phyloP scores from a whole-genome alignment of 2,329 filamentous ascomycete genomes.

The Zymoseptoria pseudotritici region DNA sequence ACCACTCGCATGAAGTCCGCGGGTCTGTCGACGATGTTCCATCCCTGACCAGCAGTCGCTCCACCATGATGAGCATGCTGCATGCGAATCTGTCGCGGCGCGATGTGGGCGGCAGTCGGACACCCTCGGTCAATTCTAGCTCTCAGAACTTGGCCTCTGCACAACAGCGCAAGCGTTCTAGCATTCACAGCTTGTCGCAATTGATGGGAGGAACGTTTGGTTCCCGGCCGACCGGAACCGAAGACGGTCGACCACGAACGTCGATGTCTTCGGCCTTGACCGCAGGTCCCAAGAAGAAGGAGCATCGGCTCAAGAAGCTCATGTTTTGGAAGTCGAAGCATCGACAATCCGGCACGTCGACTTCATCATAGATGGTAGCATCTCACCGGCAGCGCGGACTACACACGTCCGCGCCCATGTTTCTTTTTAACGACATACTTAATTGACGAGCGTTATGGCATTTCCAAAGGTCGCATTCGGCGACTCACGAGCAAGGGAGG shows the following conservation, averaged over 20 bases:
- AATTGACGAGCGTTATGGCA: neutral
- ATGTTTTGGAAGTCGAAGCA: constrained; percentile 67
- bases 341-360: constrained; percentile 19
- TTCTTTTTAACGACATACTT: neutral
- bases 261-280: constrained; percentile 30
- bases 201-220: constrained; percentile 66
- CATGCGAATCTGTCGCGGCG: constrained; percentile 38
- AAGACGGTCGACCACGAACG: constrained; percentile 33
- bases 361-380: constrained; percentile 5
- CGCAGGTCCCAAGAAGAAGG: constrained; percentile 66
- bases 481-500: neutral
- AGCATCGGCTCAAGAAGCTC: constrained; percentile 64
- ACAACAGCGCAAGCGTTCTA: constrained; percentile 64
- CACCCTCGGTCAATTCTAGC: constrained; percentile 36
- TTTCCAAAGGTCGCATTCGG: neutral
- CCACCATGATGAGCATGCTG: constrained; percentile 64
- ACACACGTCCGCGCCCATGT: neutral
- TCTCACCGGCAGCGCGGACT: neutral
- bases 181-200: constrained; percentile 68
- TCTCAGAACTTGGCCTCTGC: constrained; percentile 30
- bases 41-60: constrained; percentile 67
- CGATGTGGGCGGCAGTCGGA: constrained; percentile 31
- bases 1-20: constrained; percentile 63
- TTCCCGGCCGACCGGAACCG: constrained; percentile 6
- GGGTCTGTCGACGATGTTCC: constrained; percentile 68